Base-by-base conservation (phyloP, 1,284 basidiomycete species). In the Coniophora puteana region DNA sequence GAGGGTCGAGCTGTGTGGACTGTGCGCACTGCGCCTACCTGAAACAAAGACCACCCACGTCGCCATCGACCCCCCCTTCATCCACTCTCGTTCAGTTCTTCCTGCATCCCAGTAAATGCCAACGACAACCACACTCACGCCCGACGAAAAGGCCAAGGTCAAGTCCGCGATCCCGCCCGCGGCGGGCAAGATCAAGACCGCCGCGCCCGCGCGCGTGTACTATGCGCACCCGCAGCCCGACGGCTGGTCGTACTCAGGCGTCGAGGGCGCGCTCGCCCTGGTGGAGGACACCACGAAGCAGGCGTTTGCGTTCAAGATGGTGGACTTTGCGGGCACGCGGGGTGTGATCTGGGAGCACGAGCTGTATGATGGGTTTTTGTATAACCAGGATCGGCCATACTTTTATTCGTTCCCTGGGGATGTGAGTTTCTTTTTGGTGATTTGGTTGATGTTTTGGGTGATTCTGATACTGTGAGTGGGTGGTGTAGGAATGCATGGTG, bases 281-380 rank as follows among this genome's bases (percentile, higher is more conserved):
- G 75, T 77, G 21, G 65, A 72, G 23, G 84, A 92, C 59, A 78
- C 73, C 43, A 66, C 68, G 3, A 76, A 71, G 45, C 76, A 75
- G 22, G 72, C 74, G 4, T 71, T 82, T 32, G 74, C 74, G 58
- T 80, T 94, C 57, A 80, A 80, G 56, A 68, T 96, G 34, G 85
- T 96, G 3, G 93, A 95, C 62, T 59, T 94, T 21, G 67, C 71
- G 55, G 89, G 91, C 11, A 91, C 88, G 2, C 69, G 90, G 38
- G 93, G 93, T 8, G 77, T 94, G 22, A 81, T 94, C 31, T 99
- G 95, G 95, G 84, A 93, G 49, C 91, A 97, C 53, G 93, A 96
- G 59, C 64, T 97, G 3, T 96, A 94, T 51, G 78, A 89, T 27
- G 83, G 83, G 32, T 82, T 96, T 48, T 80, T 88, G 46, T 93